Base-by-base conservation (phyloP, 2,329 filamentous ascomycete genomes). In the Exophiala sideris region DNA sequence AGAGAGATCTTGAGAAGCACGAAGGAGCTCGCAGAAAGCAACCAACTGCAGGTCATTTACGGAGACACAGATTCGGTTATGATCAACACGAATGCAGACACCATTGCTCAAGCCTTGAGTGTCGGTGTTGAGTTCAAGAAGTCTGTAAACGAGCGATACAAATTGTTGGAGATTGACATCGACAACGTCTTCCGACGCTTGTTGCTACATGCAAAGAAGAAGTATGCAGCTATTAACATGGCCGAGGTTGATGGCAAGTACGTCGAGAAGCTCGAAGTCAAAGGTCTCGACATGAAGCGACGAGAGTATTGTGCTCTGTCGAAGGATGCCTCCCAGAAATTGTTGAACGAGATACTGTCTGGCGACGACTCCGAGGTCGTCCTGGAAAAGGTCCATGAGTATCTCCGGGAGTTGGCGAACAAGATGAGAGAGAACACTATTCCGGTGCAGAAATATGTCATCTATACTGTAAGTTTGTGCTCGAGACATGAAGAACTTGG, bases 51-150 rank as follows among this genome's bases (percentile, higher is more conserved):
- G 66, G 94, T 99, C 70, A 97, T 99, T 60, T 99, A 99, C 65
- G 94, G 94, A 76, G 94, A 99, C 73, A 99, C 94, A 10, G 94
- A 99, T 73, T 99, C 94, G 7, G 94, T 99, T 73, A 99, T 99
- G 94, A 97, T 99, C 77, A 99, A 99, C 68, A 95, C 94, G 60
- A 97, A 97, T 67, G 91, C 94, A 51, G 89, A 96, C 72, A 95
- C 88, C 62, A 88, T 97, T 29, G 84, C 88, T 32, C 91, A 95
- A 65, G 94, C 94, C 1, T 76, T 96, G 64, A 91, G 88, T 67
- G 88, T 99, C 48, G 95, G 94, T 53, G 86, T 90, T 41, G 90
- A 97, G 59, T 97, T 99, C 79, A 97, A 96, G 75, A 87, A 85
- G 65, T 84, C 89, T 20, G 94, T 99, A 73, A 99, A 99, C 68